Percentiles rank a stretch among this genome's conserved stretches.
phyloP scores from a whole-genome alignment of 345 rosid species.

The Aquilaria yunnanensis region DNA sequence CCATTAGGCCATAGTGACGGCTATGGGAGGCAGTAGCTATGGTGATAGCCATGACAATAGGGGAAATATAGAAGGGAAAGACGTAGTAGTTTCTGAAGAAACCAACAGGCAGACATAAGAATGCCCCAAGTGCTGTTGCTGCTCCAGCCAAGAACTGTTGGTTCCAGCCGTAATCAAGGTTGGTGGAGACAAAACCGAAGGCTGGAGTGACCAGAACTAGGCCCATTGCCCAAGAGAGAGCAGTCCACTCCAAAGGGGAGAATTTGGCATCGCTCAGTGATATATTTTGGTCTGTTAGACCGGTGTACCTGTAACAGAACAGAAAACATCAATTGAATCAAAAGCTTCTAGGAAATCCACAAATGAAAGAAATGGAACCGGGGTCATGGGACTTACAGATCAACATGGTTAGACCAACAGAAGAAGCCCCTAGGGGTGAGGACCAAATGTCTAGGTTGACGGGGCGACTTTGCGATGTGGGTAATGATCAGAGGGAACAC shows the following conservation, averaged over 20 bases:
- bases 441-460: constrained; percentile 9
- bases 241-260: constrained; percentile 51
- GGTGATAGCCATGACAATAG: constrained; percentile 29
- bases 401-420: constrained; percentile 27
- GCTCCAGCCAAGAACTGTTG: constrained; percentile 32
- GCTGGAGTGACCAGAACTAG: constrained; percentile 31
- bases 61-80: constrained; percentile 40
- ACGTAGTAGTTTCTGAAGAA: constrained; percentile 32
- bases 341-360: neutral
- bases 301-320: constrained; percentile 28
- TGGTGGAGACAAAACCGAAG: constrained; percentile 23
- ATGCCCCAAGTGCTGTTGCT: constrained; percentile 40
- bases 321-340: neutral
- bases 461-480: constrained; percentile 8
- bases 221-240: constrained; percentile 54
- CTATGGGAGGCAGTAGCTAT: constrained; percentile 46
- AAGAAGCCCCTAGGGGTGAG: constrained; percentile 16
- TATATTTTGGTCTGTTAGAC: constrained; percentile 21
- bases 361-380: neutral
- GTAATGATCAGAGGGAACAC: constrained; percentile 48
- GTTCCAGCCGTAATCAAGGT: constrained; percentile 32
- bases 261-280: constrained; percentile 16
- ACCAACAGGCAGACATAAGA: constrained; percentile 52
- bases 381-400: constrained; percentile 28
- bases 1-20: constrained; percentile 44